phyloP scores from a whole-genome alignment of 176 grass and related monocot species.

The Zea luxurians region DNA sequence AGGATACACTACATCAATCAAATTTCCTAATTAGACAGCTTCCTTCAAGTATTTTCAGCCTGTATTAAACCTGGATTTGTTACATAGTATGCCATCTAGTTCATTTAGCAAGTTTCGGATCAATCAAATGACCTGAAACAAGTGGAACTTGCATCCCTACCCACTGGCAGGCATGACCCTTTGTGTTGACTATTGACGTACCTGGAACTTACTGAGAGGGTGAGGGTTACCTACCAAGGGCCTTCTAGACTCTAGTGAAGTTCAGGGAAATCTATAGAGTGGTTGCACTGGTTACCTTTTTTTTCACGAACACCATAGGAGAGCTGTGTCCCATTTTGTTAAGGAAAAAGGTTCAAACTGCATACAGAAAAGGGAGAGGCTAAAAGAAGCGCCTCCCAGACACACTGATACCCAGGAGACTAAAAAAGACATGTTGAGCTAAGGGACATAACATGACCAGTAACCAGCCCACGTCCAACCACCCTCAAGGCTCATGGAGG shows the following conservation, averaged over 20 bases:
- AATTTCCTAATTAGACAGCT: background rate
- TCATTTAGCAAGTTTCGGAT: background rate
- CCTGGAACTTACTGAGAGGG: background rate
- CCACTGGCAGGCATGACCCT: background rate
- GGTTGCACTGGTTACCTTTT: background rate
- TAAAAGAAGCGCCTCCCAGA: background rate
- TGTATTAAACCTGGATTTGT: background rate
- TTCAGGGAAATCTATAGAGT: constrained; percentile 2
- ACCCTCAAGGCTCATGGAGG: background rate
- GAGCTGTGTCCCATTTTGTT: no score
- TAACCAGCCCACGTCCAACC: background rate
- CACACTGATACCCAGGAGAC: background rate
- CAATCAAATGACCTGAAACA: background rate
- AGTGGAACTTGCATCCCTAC: background rate
- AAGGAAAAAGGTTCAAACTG: no score
- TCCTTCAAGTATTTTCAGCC: background rate
- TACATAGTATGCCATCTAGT: background rate
- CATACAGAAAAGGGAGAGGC: background rate
- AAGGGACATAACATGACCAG: background rate
- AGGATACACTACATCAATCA: background rate
- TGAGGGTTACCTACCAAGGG: background rate
- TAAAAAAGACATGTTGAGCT: background rate
- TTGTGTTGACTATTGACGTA: background rate
- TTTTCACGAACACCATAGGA: no score
- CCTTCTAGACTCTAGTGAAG: background rate